Evolutionary conservation across 805 yeast species (phyloP), one percentile per base, ranked within the genome.

Genomic region (Zygoascus bituminiphila): DNA sequence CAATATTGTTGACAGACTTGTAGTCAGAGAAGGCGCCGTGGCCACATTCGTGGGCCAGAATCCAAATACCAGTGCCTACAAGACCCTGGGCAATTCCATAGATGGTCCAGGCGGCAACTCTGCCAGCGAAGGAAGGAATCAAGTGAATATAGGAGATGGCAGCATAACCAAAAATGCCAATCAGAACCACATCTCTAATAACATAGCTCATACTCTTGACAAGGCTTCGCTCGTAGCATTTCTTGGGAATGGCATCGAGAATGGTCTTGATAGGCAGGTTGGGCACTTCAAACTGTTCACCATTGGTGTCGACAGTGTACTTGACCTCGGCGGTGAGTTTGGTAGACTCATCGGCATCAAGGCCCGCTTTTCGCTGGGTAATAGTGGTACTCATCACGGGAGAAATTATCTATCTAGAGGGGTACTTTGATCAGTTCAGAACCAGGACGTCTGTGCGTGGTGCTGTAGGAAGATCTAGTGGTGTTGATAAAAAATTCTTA

Each of bases 21-120:
- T 79, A 81, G 59, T 82, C 85, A 36, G 83, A 74, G 66, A 87
- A 87, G 20, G 95, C 95, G 57, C 79, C 83, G 65, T 86, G 95
- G 52, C 95, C 95, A 72, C 95, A 86, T 67, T 86, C 95, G 67
- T 86, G 95, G 46, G 94, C 93, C 69, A 86, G 62, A 44, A 86
- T 83, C 95, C 95, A 86, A 44, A 82, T 47, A 42, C 95, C 95
- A 25, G 88, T 81, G 50, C 81, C 81, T 51, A 83, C 77, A 48
- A 85, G 68, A 24, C 91, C 88, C 57, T 78, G 77, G 41, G 68
- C 61, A 47, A 73, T 60, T 17, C 78, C 65, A 61, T 83, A 81
- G 15, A 62, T 65, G 36, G 72, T 55, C 91, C 93, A 85, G 43
- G 77, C 75, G 6, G 68, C 62, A 50, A 75, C 74, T 54, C 93